Conservation (phyloP, 352 stramenopile genomes). For the Globisporangium cystogenes region DNA sequence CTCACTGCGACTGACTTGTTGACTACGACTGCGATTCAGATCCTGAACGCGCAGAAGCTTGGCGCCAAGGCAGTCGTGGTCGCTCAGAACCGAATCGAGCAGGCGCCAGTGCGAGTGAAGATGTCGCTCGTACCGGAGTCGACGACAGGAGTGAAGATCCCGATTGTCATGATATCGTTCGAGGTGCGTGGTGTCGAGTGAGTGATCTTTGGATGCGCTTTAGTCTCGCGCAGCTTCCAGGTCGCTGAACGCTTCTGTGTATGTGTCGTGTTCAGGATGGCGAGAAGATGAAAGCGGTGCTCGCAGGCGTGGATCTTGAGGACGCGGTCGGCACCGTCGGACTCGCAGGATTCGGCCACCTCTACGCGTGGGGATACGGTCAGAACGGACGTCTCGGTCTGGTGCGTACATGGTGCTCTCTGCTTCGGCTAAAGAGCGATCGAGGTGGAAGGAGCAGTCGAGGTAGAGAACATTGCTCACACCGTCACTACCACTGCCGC, state of each 20-base stretch:
- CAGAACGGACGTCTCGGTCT: constrained; percentile 62
- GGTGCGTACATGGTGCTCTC: constrained; percentile 17
- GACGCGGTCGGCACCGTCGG: constrained; percentile 41
- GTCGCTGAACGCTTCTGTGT: no score
- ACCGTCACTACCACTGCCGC: not conserved
- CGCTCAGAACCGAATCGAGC: constrained; percentile 46
- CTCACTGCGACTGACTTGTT: not conserved
- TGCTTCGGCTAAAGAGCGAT: no score
- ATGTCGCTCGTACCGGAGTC: not conserved
- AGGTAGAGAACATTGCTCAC: not conserved
- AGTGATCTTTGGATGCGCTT: no score
- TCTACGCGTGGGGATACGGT: constrained; percentile 69
- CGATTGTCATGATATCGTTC: constrained; percentile 52
- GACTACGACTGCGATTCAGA: constrained; percentile 19
- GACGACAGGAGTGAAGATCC: constrained; percentile 51
- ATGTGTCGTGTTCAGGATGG: constrained; percentile 18
- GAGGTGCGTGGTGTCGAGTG: constrained; percentile 18
- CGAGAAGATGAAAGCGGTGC: constrained; percentile 33
- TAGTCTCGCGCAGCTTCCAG: no score
- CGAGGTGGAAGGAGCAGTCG: no score
- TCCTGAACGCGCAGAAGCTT: constrained; percentile 52
- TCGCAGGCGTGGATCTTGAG: constrained; percentile 36
- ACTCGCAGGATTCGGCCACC: constrained; percentile 27
- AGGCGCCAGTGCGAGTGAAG: constrained; percentile 36
- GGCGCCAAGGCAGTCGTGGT: constrained; percentile 64